Percentiles rank a stretch among this genome's conserved stretches.
These are phyloP conservation scores for Flaveria brownii DNA, from an alignment of 129 eudicot genomes.

Conservation along the genomic window DNA sequence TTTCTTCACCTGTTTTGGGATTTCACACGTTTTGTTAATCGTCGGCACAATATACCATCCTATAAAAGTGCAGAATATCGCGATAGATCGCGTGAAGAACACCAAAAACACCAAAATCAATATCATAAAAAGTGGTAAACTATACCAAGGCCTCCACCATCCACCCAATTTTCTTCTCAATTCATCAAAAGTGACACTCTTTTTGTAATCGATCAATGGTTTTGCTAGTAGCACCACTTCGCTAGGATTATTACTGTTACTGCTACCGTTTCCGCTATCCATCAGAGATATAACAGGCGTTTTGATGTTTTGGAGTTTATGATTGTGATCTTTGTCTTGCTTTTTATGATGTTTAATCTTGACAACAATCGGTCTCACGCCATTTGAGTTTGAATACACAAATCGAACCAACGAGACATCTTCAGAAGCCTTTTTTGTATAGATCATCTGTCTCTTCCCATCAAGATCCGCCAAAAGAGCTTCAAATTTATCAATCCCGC, in stretches of 20 bases:
- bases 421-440: constrained; percentile 44
- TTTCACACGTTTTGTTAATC: not conserved
- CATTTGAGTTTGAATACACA: constrained; percentile 30
- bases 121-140: constrained; percentile 40
- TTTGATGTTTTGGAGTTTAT: constrained; percentile 24
- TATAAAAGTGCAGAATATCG: constrained; percentile 51
- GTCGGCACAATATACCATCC: constrained; percentile 59
- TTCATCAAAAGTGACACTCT: not conserved
- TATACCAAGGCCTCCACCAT: constrained; percentile 45
- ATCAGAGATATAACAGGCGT: not conserved
- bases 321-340: constrained; percentile 24
- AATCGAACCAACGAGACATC: constrained; percentile 46
- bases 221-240: not conserved
- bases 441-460: constrained; percentile 45
- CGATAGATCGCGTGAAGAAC: constrained; percentile 45
- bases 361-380: constrained; percentile 37
- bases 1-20: constrained; percentile 28
- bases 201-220: not conserved
- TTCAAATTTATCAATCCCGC: constrained; percentile 50
- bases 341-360: constrained; percentile 34
- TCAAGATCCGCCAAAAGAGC: constrained; percentile 53
- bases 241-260: too few relatives aligned
- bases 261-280: too few relatives aligned
- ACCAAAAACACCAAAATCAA: constrained; percentile 49
- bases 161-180: constrained; percentile 36